These are phyloP conservation scores for Dalbergia cultrata DNA, from an alignment of 306 rosid species.

Conservation along the genomic window DNA sequence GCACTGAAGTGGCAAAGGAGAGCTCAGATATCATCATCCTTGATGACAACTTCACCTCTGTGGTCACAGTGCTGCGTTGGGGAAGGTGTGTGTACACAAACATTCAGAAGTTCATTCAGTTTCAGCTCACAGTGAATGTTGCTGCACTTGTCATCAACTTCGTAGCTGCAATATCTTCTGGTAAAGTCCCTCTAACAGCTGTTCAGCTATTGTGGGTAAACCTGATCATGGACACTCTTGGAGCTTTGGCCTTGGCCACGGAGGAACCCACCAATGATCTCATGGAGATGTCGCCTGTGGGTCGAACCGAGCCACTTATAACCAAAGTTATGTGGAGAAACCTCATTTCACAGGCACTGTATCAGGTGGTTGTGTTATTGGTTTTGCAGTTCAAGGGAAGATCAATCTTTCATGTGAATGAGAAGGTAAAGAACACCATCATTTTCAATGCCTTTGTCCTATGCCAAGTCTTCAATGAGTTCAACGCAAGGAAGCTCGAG, in stretches of 20 bases:
- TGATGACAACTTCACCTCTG: conserved; percentile 83
- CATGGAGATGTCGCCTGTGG: conserved; percentile 74
- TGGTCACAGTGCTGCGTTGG: conserved; percentile 84
- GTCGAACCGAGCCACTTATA: conserved; percentile 83
- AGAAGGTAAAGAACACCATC: conserved; percentile 68
- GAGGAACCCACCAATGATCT: conserved; percentile 83
- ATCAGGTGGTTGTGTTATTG: conserved; percentile 72
- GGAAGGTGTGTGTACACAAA: conserved; percentile 93
- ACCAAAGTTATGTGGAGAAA: conserved; percentile 92
- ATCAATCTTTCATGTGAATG: conserved; percentile 61
- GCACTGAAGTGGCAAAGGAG: conserved; percentile 93
- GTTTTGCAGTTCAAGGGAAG: conserved; percentile 72
- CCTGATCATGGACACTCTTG: conserved; percentile 89
- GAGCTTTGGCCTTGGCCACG: conserved; percentile 91
- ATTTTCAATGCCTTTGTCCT: conserved; percentile 85
- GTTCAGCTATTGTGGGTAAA: conserved; percentile 89
- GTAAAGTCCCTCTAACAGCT: conserved; percentile 83
- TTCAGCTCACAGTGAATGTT: conserved; percentile 85
- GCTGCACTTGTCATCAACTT: conserved; percentile 91
- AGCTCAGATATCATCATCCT: conserved; percentile 89
- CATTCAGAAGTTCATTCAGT: conserved; percentile 88
- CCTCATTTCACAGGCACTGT: conserved; percentile 75
- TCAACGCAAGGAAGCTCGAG: conserved; percentile 85
- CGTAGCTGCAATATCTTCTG: conserved; percentile 89
- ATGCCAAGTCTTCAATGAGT: conserved; percentile 90